Conservation (phyloP, 2,329 filamentous ascomycete species). For the Fusarium sacchari region DNA sequence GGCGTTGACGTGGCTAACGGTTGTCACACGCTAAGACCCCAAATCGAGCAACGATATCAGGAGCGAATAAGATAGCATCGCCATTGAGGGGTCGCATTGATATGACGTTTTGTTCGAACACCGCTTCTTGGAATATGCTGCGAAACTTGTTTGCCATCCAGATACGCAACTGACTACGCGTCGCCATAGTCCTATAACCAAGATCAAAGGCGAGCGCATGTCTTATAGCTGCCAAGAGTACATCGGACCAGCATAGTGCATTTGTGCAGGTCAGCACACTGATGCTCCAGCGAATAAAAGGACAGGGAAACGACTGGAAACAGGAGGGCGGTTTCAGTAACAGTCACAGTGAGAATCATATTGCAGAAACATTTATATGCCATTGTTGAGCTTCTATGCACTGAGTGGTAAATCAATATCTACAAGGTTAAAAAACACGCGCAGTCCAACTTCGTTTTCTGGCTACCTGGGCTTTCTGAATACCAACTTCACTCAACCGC, state of each 20-base stretch:
- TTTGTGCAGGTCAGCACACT: background rate
- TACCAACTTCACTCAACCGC: background rate
- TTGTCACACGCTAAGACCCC: background rate
- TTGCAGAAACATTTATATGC: background rate
- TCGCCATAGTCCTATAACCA: background rate
- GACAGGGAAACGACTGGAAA: background rate
- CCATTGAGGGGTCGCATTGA: constrained; percentile 4
- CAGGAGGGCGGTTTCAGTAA: background rate
- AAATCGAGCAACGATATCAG: background rate
- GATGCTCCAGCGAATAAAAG: background rate
- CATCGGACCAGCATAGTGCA: background rate
- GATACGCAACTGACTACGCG: background rate
- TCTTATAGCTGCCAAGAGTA: background rate
- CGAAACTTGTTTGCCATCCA: background rate
- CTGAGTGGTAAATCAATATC: background rate
- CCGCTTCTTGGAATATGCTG: background rate
- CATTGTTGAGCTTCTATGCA: background rate
- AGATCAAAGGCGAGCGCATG: background rate
- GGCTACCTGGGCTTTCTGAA: background rate
- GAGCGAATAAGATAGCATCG: constrained; percentile 13
- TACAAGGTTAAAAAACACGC: background rate
- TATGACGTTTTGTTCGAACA: background rate
- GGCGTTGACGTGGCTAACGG: background rate
- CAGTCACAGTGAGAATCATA: background rate
- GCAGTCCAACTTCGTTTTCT: background rate